Evolutionary conservation across 805 yeast species (phyloP), one percentile per base, ranked within the genome.

Genomic region (Saccharomycopsis fermentans): DNA sequence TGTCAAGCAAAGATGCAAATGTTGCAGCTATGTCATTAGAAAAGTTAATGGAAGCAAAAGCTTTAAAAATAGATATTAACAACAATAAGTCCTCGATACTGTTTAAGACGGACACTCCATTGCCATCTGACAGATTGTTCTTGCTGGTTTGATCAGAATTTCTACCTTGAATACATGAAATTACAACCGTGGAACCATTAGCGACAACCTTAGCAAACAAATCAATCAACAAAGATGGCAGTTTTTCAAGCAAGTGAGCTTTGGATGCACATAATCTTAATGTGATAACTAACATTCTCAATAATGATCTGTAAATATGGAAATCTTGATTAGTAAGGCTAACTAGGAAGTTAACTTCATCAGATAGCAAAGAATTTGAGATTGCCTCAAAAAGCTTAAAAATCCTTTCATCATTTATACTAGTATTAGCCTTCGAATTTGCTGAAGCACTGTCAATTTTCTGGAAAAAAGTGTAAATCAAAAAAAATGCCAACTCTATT

Each of bases 41-140:
- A 1, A 81, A 75, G 1, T 78, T 75, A 48, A 83, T 67, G 8
- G 69, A 70, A 16, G 83, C 75, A 59, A 86, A 77, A 2, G 80
- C 74, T 62, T 86, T 81, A 67, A 86, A 74, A n/a, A 87, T 72
- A 0, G 88, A 81, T 12, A 87, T 74, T 9, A 87, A 73, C 62
- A 87, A 70, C 39, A 81, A 71, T 40, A 87, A 68, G 66, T 88
- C 94, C 62, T 86, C 90, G 27, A 84, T 74, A 62, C 78, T 80
- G 27, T 78, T 81, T 43, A 73, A 70, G 56, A 80, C 66, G 37
- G 75, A 70, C 1, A 40, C 40, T 21, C 27, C 17, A 26, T 37
- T 37, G 36, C 17, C 32, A 26, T 24, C 32, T 8, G 50, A 17
- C 12, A 11, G 26, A 24, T 21, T 29, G 26, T 19, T 37, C 8